phyloP scores from a whole-genome alignment of 768 basidiomycete species.

The Hypholoma sublateritium region DNA sequence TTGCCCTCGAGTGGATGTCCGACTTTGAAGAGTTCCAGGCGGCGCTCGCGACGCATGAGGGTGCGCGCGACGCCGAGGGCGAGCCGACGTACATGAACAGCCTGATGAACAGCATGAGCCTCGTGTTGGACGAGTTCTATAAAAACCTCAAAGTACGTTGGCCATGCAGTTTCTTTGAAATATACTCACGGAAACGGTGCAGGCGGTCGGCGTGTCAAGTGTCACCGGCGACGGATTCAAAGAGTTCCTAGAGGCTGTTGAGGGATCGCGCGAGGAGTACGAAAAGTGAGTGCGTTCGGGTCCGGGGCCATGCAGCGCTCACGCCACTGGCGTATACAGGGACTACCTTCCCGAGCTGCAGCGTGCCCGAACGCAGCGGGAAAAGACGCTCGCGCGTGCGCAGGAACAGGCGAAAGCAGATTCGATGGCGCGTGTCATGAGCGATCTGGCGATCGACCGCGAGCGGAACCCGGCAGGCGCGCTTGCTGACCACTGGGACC shows the following conservation, averaged over 20 bases:
- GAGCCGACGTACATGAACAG: slow-evolving; percentile 98
- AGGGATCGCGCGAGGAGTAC: slow-evolving; percentile 85
- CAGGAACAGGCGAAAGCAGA: slow-evolving; percentile 56
- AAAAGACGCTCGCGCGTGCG: slow-evolving; percentile 40
- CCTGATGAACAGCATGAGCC: slow-evolving; percentile 98
- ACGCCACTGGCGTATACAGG: slow-evolving; percentile 37
- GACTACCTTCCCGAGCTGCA: slow-evolving; percentile 92
- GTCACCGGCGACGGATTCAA: slow-evolving; percentile 93
- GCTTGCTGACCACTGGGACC: slow-evolving; percentile 62
- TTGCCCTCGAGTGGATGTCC: slow-evolving; percentile 97
- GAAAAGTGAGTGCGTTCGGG: slow-evolving; percentile 54
- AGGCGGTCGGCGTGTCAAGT: slow-evolving; percentile 96
- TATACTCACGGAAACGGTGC: neutral
- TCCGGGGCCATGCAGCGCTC: neutral
- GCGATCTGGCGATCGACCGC: slow-evolving; percentile 76
- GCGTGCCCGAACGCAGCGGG: slow-evolving; percentile 61
- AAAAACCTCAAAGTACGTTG: slow-evolving; percentile 82
- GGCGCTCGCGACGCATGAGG: slow-evolving; percentile 72
- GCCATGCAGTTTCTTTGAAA: neutral
- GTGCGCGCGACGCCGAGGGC: slow-evolving; percentile 73
- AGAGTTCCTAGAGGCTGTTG: slow-evolving; percentile 91
- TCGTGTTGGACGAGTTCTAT: slow-evolving; percentile 98
- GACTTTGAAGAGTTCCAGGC: slow-evolving; percentile 96
- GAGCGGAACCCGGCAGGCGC: slow-evolving; percentile 59
- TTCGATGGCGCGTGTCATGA: slow-evolving; percentile 74